Evolutionary conservation across 2,329 filamentous ascomycete species (phyloP), one percentile per base, ranked within the genome.

Genomic region (Paracorniculantispora psalliotae): DNA sequence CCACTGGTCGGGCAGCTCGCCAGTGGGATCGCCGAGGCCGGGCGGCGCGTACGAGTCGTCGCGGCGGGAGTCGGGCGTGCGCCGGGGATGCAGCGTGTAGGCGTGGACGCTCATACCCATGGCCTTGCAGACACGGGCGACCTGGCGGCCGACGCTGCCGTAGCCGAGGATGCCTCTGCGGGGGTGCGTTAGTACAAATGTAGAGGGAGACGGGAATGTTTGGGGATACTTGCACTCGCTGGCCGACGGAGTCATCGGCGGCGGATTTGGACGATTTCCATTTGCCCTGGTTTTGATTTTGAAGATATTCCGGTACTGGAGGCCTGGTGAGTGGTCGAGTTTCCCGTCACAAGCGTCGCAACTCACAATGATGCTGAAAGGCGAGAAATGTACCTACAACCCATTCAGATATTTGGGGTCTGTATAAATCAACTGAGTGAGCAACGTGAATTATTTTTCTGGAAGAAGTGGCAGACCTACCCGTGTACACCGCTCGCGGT

Each of bases 71-170:
- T 86, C 85, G 0, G 85, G 81, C 0, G 88, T 91, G 9, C 76
- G 70, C n/a, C 87, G 85, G 1, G 87, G 82, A 26, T 83, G 83
- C 0, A 89, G 85, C 0, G 89, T 93, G 74, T 89, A 92, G 1
- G 89, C 90, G 67, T 91, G 78, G 0, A 93, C 82, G 28, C 84
- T 78, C 81, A 90, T 87, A 19, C 89, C 90, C 65, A 91, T 71
- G 2, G 87, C 86, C 15, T 77, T 78, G 12, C 82, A 82, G 3
- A 90, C 79, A 9, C 79, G 77, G 3, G 80, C 81, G 4, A 74
- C 74, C 60, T 84, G 81, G 0, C 81, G 74, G 9, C 81, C 81
- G 56, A 84, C 83, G 56, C 73, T 74, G 15, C 81, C 81, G 61
- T 84, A 84, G 8, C 81, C 81, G 3, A 84, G 71, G 25, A 83